Percentiles rank a stretch among this genome's conserved stretches.
Evolutionary conservation across 2,329 filamentous ascomycete species (phyloP).

Genomic region (Apiospora sp.): DNA sequence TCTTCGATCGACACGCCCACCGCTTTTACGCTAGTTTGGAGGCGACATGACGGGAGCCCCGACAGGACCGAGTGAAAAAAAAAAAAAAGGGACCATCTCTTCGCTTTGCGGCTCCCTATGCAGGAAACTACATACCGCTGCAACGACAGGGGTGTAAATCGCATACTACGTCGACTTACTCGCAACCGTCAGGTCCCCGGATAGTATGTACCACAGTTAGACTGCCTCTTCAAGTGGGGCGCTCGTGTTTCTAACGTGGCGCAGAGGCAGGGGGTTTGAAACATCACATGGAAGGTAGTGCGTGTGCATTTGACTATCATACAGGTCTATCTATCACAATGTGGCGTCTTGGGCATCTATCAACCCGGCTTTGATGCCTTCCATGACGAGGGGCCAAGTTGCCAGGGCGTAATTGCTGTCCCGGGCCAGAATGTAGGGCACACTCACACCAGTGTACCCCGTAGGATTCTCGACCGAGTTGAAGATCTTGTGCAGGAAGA

Average conservation of each 20-base stretch:
- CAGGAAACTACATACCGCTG: not conserved
- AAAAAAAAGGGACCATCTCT: not conserved
- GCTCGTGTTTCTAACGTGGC: not conserved
- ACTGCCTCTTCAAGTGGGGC: not conserved
- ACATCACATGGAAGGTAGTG: not conserved
- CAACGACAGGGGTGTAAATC: not conserved
- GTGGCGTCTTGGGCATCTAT: not conserved
- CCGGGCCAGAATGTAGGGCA: slow-evolving; percentile 14
- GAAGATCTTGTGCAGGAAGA: slow-evolving; percentile 23
- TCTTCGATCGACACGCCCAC: not conserved
- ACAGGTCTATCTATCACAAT: not conserved
- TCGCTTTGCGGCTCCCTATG: not conserved
- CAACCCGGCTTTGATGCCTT: not conserved
- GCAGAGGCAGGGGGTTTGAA: not conserved
- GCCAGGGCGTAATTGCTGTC: slow-evolving; percentile 18
- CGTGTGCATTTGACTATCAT: not conserved
- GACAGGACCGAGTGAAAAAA: not conserved
- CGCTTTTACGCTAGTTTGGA: not conserved
- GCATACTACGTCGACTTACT: not conserved
- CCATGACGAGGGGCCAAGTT: slow-evolving; percentile 6
- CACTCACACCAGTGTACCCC: not conserved
- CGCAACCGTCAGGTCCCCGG: not conserved
- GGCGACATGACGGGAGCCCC: not conserved
- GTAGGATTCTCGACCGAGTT: slow-evolving; percentile 5
- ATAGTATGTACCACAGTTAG: not conserved